Base-by-base conservation (phyloP, 2,329 filamentous ascomycete genomes). In the Colletotrichum ledebouriae region DNA sequence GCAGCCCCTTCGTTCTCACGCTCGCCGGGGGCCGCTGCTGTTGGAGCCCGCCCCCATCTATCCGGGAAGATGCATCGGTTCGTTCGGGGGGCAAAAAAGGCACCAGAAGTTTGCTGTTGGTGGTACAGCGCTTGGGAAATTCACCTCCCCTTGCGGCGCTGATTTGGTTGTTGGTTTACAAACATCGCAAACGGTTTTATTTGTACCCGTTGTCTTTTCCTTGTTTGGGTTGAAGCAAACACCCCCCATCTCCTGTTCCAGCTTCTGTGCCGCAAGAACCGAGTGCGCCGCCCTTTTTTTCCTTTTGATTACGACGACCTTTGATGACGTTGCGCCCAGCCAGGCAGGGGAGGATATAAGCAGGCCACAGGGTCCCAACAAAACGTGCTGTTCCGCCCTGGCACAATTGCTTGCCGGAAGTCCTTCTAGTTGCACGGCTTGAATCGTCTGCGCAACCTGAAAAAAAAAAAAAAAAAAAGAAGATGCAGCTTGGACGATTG, bases 251-350 rank as follows among this genome's bases (percentile, higher is more conserved):
- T 46, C 6, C 37, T 4, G n/a, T 2, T 34, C 13, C 20, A 13
- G 10, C 17, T 61, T 49, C 20, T n/a, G n/a, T 39, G 25, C 49
- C 46, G 25, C 33, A 65, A 25, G 49, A 60, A 42, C 56, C n/a
- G 37, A 15, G 37, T 39, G 37, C 11, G 66, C 41, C 25, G 37
- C 29, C 42, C 12, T 39, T 9, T 53, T 20, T 53, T 25, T 29
- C 49, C 42, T n/a, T 39, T 17, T 29, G 46, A 37, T 52, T 29
- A 55, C 29, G 29, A 55, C 29, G 29, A 42, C 60, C 25, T 53
- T 59, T 12, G 47, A 66, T 66, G 66, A 60, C 66, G 61, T 69
- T 66, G 41, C 47, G 61, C 61, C 56, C 37, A 66, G 66, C 20
- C 56, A 17, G 17, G 25, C n/a, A 7, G 13, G 39, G 12, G 42